These are phyloP conservation scores for Pythium rishiriense DNA, from an alignment of 352 stramenopile genomes.

Conservation along the genomic window DNA sequence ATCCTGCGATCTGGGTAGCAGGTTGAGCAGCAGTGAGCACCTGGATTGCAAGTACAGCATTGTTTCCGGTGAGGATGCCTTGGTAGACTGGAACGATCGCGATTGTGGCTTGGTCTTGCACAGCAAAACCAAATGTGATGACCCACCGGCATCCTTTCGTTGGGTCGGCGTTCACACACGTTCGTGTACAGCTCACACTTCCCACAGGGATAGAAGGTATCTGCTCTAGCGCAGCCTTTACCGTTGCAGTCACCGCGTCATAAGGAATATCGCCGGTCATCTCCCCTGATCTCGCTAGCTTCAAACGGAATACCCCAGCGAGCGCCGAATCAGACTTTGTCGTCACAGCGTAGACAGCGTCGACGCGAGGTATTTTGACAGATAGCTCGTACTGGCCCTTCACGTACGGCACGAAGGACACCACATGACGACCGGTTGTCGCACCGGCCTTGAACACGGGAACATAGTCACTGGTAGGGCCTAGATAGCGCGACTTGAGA, in stretches of 20 bases:
- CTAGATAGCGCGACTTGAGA: constrained; percentile 66
- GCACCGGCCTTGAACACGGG: constrained; percentile 64
- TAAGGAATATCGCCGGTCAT: constrained; percentile 59
- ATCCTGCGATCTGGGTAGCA: constrained; percentile 40
- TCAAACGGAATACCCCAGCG: constrained; percentile 66
- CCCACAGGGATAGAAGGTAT: constrained; percentile 54
- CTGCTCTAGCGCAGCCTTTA: constrained; percentile 67
- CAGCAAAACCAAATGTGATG: constrained; percentile 46
- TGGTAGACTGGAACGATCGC: constrained; percentile 17
- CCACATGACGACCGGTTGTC: constrained; percentile 73
- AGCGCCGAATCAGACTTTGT: constrained; percentile 49
- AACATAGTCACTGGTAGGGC: constrained; percentile 49
- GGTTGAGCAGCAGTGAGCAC: constrained; percentile 36
- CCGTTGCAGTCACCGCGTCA: constrained; percentile 31
- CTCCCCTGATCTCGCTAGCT: constrained; percentile 35
- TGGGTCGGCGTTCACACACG: constrained; percentile 42
- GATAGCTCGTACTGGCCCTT: constrained; percentile 89
- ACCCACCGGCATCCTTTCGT: constrained; percentile 72
- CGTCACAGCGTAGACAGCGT: constrained; percentile 73
- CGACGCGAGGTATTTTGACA: constrained; percentile 71
- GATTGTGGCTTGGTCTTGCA: constrained; percentile 9
- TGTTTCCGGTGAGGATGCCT: constrained; percentile 52
- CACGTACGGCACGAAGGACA: constrained; percentile 90
- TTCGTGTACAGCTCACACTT: constrained; percentile 30
- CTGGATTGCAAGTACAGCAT: constrained; percentile 39